phyloP scores from a whole-genome alignment of 2,329 filamentous ascomycete genomes.

The Microdochium nivale region DNA sequence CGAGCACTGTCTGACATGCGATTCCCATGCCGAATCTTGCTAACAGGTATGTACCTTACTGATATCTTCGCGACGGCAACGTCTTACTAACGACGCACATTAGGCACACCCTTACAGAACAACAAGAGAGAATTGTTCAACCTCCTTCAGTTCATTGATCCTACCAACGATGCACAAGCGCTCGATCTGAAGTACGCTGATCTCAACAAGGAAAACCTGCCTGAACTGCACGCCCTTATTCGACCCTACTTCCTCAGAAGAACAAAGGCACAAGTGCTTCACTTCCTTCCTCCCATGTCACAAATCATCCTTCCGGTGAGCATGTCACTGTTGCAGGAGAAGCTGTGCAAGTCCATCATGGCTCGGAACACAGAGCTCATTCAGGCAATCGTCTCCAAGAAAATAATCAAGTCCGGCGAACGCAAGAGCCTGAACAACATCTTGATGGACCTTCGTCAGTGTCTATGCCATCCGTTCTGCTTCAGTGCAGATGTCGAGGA shows the following conservation, averaged over 20 bases:
- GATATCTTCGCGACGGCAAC: slow-evolving; percentile 1
- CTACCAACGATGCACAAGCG: slow-evolving; percentile 55
- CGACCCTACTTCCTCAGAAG: slow-evolving; percentile 62
- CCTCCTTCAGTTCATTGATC: slow-evolving; percentile 87
- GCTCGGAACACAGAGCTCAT: slow-evolving; percentile 85
- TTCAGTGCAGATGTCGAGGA: slow-evolving; percentile 91
- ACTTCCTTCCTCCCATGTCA: slow-evolving; percentile 84
- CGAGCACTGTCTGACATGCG: slow-evolving; percentile 62
- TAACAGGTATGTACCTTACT: slow-evolving; percentile 49
- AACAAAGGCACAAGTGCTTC: slow-evolving; percentile 84
- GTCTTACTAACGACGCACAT: slow-evolving; percentile 6
- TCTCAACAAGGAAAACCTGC: slow-evolving; percentile 76
- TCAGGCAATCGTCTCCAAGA: slow-evolving; percentile 70
- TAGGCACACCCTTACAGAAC: slow-evolving; percentile 81
- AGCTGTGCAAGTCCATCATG: slow-evolving; percentile 87
- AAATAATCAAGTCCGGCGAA: slow-evolving; percentile 59
- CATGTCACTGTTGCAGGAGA: slow-evolving; percentile 90
- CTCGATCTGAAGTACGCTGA: slow-evolving; percentile 69
- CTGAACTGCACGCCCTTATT: slow-evolving; percentile 74
- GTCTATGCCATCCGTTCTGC: slow-evolving; percentile 90
- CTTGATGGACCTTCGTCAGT: slow-evolving; percentile 88
- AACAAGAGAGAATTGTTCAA: slow-evolving; percentile 94
- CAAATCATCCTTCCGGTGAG: slow-evolving; percentile 95
- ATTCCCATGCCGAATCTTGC: slow-evolving; percentile 73
- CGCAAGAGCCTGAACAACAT: slow-evolving; percentile 86